phyloP scores from a whole-genome alignment of 176 grass and related monocot genomes.

The Tuctoria greenei region DNA sequence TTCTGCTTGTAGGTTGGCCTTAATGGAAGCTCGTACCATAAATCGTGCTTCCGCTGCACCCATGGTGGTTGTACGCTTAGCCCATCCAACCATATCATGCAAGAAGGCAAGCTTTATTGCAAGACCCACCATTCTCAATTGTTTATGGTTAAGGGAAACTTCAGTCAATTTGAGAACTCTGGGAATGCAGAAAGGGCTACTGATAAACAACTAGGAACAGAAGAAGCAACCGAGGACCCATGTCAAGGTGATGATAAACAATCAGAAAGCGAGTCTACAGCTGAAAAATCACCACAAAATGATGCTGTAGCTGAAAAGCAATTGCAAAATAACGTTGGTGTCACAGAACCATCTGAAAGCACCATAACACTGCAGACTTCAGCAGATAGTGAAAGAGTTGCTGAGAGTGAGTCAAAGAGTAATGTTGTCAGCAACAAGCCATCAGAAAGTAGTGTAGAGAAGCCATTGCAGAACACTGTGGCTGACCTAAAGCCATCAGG shows the following conservation, averaged over 20 bases:
- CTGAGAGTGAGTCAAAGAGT: slow-evolving; percentile 35
- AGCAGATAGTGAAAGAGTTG: slow-evolving; percentile 23
- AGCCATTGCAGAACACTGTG: slow-evolving; percentile 34
- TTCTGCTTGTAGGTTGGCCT: slow-evolving; percentile 59
- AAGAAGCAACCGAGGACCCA: slow-evolving; percentile 7
- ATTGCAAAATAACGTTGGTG: slow-evolving; percentile 11
- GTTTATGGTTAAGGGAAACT: slow-evolving; percentile 90
- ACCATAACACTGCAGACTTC: slow-evolving; percentile 12
- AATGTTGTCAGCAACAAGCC: slow-evolving; percentile 14
- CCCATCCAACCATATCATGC: slow-evolving; percentile 72
- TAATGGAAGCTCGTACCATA: slow-evolving; percentile 79
- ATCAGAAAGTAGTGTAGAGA: slow-evolving; percentile 35
- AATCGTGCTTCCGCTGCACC: slow-evolving; percentile 88
- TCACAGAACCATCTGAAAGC: slow-evolving; percentile 37
- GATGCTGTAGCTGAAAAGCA: slow-evolving; percentile 35
- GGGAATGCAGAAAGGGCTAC: slow-evolving; percentile 38
- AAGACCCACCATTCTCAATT: slow-evolving; percentile 90
- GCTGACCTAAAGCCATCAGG: slow-evolving; percentile 35
- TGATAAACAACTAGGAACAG: slow-evolving; percentile 39
- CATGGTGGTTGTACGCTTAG: slow-evolving; percentile 84
- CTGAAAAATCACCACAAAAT: slow-evolving; percentile 34
- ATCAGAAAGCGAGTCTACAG: slow-evolving; percentile 17
- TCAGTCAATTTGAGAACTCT: slow-evolving; percentile 67
- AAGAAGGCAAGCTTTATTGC: slow-evolving; percentile 93
- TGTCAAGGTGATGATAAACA: slow-evolving; percentile 48